A percentile compares a stretch with the other conserved stretches of the same genome.
These are phyloP conservation scores for Nevesoporus exiguus DNA, from an alignment of 768 basidiomycete genomes.

Conservation along the genomic window DNA sequence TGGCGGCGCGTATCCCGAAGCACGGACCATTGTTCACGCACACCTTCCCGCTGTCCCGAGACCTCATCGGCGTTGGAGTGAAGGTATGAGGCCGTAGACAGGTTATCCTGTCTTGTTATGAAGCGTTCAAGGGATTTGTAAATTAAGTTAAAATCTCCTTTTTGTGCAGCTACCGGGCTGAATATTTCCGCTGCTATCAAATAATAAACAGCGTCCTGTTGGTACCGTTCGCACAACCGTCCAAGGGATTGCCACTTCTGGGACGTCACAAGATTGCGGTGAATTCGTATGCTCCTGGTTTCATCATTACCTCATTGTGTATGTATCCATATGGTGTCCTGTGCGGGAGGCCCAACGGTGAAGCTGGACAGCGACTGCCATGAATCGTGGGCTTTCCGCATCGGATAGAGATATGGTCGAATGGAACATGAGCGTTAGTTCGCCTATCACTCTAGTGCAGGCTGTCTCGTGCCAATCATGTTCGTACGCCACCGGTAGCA, in stretches of 20 bases:
- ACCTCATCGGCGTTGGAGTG: neutral
- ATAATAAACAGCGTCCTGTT: too few species aligned
- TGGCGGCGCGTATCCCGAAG: neutral
- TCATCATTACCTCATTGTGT: conserved; percentile 27
- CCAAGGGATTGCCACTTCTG: too few species aligned
- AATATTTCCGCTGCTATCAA: too few species aligned
- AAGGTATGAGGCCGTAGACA: neutral
- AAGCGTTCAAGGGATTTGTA: neutral
- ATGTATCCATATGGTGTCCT: neutral
- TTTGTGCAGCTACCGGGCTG: too few species aligned
- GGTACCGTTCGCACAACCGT: too few species aligned
- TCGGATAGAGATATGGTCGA: neutral
- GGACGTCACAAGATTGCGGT: conserved; percentile 35
- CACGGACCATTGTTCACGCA: neutral
- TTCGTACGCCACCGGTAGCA: neutral
- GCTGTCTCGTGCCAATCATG: neutral
- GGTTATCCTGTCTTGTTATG: neutral
- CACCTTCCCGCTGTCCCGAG: neutral
- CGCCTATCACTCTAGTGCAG: neutral
- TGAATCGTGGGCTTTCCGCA: too few species aligned
- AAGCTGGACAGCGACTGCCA: too few species aligned
- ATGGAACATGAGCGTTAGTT: neutral
- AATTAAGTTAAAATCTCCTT: too few species aligned
- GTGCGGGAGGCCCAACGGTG: too few species aligned
- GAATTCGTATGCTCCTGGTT: conserved; percentile 39